Base-by-base conservation (phyloP, 1,139 yeast species). In the Yarrowia galli region DNA sequence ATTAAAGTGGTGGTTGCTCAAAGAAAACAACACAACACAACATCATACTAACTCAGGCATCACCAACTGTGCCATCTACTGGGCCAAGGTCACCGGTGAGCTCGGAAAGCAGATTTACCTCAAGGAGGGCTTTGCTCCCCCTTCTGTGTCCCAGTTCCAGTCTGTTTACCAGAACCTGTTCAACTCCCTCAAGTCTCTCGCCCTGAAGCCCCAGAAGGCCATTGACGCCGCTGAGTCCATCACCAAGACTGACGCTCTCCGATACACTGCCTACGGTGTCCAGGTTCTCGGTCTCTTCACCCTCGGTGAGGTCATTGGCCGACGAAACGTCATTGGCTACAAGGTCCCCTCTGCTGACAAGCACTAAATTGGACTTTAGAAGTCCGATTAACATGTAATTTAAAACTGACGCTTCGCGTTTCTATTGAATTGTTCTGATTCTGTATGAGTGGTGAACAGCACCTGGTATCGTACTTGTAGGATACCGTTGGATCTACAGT, bases 241-340 rank as follows among this genome's bases (percentile, higher is more conserved):
- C 73, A 75, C 77, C 72, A 87, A 85, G 80, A 87, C 85, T 73
- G 84, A 83, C 75, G 84, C 83, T 72, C 81, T 87, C 75, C 88
- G 86, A 81, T 91, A 85, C 77, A 89, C 89, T 74, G 88, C 93
- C 68, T 88, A 87, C 79, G 88, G 89, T 74, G 82, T 92, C 73
- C 99, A 95, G 81, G 82, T 95, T 71, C 83, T 91, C 73, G 99
- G 98, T 71, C 86, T 92, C 80, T 95, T 92, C 81, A 88, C 98
- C 38, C 84, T 95, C 67, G 99, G 99, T 78, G 99, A 95, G 85
- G 88, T 93, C 74, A 85, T 95, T 77, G 99, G 99, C 77, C 92
- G 99, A 86, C 91, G 99, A 84, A 76, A 89, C 77, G 75, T 92
- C 71, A 89, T 91, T 76, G 97, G 97, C 73, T 92, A 92, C 85